Conservation (phyloP, 2,329 filamentous ascomycete species). For the Colletotrichum musae region DNA sequence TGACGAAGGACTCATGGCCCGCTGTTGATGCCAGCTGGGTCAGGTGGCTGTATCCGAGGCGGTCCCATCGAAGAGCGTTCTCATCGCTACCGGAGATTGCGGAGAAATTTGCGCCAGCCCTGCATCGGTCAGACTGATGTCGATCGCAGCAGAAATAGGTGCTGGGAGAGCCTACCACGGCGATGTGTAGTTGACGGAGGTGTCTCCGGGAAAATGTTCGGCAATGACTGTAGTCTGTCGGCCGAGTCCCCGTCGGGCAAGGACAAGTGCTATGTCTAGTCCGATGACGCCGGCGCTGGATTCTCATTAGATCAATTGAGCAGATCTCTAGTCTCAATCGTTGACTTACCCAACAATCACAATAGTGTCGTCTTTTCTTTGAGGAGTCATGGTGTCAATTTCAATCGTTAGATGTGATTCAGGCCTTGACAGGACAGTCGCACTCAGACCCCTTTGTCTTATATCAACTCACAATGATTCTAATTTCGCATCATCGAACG, state of each 20-base stretch:
- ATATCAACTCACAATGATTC: neutral
- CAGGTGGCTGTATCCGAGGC: constrained; percentile 56
- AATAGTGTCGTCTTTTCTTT: constrained; percentile 39
- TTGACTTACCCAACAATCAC: constrained; percentile 45
- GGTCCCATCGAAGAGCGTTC: constrained; percentile 60
- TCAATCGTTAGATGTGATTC: no score
- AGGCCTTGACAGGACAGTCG: no score
- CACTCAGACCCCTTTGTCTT: neutral
- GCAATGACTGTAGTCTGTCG: constrained; percentile 54
- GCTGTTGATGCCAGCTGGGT: constrained; percentile 49
- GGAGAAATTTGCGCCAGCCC: constrained; percentile 62
- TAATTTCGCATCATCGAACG: no score
- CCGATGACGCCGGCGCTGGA: constrained; percentile 56
- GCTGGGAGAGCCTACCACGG: constrained; percentile 50
- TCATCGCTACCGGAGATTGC: constrained; percentile 58
- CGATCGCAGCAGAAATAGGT: neutral
- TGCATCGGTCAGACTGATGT: neutral
- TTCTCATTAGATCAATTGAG: neutral
- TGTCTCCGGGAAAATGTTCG: constrained; percentile 58
- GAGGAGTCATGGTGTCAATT: constrained; percentile 25
- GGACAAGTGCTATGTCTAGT: constrained; percentile 55
- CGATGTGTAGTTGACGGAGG: constrained; percentile 55
- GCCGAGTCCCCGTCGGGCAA: constrained; percentile 52
- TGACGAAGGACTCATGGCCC: constrained; percentile 51
- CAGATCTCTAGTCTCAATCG: neutral